These are phyloP conservation scores for Saccharomycopsis fibuligera DNA, from an alignment of 805 yeast species.

Conservation along the genomic window DNA sequence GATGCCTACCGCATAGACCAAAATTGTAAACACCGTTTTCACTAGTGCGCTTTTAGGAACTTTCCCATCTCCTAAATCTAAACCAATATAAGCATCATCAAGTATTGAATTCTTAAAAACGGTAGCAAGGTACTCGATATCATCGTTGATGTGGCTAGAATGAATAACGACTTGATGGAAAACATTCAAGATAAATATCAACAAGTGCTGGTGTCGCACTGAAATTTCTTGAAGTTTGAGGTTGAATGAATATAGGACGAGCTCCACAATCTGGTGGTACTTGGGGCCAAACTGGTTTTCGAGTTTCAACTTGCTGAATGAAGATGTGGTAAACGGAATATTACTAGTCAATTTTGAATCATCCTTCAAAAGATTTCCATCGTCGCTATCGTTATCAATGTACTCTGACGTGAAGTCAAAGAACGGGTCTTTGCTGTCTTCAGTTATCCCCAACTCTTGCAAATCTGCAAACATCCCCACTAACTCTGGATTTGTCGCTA, in stretches of 20 bases:
- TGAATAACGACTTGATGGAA: constrained; percentile 5
- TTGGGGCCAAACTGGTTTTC: background rate
- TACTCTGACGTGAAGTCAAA: no score
- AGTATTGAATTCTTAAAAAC: constrained; percentile 8
- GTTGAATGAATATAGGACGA: constrained; percentile 9
- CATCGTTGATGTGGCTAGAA: background rate
- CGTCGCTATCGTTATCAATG: no score
- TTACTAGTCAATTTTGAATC: no score
- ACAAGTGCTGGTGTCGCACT: background rate
- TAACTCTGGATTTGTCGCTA: no score
- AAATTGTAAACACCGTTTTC: constrained; percentile 7
- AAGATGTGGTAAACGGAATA: no score
- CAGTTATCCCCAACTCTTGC: no score
- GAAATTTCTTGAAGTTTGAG: constrained; percentile 6
- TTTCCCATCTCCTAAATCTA: no score
- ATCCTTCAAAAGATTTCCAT: no score
- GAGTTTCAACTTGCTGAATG: background rate
- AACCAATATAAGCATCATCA: background rate
- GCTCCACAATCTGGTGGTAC: constrained; percentile 4
- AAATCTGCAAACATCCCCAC: no score
- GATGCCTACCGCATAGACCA: constrained; percentile 17
- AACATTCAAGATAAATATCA: constrained; percentile 9
- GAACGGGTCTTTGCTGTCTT: no score
- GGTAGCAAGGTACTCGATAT: constrained; percentile 11
- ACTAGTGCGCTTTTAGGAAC: background rate